Evolutionary conservation across 2,329 filamentous ascomycete species (phyloP), one percentile per base, ranked within the genome.

Genomic region (Fusarium sp.): DNA sequence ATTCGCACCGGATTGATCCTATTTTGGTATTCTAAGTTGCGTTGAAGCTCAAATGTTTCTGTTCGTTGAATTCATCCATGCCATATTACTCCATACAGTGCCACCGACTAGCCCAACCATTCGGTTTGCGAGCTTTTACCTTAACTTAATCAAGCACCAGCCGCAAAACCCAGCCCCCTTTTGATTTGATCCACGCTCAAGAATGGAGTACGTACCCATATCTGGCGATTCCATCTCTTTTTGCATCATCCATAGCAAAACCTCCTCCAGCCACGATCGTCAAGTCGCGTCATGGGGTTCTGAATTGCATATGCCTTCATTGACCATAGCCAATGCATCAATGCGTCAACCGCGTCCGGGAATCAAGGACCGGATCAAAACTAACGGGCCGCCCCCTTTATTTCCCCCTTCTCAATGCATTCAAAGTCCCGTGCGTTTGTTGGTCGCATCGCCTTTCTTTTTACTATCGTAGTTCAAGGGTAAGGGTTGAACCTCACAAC

Each of bases 151-250:
- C 70, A 67, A 72, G 46, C 68, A 62, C 63, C 70, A 72, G 41
- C 68, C 73, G 50, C 74, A 76, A 71, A 71, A 60, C 44, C 67
- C 74, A 65, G 39, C 68, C 72, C 74, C 72, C 53, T 75, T 71
- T 62, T 70, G 56, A 69, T 68, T 62, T 72, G 53, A 67, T 62
- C 67, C 59, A 62, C 57, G 38, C 56, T 42, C 42, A 64, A 52
- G 50, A 50, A 69, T 68, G 57, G 29, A 49, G 39, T 57, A 59
- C 54, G 31, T 49, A 36, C 54, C 36, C 59, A 27, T 62, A 53
- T 67, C 71, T 44, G 38, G 22, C 53, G 42, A 44, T 57, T 62
- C 44, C 64, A 46, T 53, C 72, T 76, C 36, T 64, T 27, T 20
- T 39, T 53, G 33, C 49, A 39, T 29, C n/a, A 45, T 49, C 22